phyloP scores from a whole-genome alignment of 345 rosid genomes.

The Populus euphratica region DNA sequence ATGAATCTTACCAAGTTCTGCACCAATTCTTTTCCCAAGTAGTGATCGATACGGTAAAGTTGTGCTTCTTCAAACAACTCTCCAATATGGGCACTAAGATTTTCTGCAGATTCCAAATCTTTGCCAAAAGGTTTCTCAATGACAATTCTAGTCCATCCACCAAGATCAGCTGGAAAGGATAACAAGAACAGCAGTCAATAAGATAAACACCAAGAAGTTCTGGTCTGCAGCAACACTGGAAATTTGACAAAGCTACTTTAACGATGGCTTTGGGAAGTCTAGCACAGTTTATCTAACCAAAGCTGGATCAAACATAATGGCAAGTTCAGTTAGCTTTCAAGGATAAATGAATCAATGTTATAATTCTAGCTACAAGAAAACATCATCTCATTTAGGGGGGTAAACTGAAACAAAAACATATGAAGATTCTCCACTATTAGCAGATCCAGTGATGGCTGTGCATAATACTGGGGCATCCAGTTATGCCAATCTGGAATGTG shows the following conservation, averaged over 20 bases:
- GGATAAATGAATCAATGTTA: background rate
- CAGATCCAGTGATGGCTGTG: background rate
- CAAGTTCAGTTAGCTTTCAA: background rate
- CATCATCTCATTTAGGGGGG: background rate
- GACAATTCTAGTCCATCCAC: conserved; percentile 95
- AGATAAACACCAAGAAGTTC: background rate
- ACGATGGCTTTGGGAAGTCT: background rate
- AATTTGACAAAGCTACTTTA: background rate
- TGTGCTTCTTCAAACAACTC: conserved; percentile 85
- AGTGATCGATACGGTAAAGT: conserved; percentile 93
- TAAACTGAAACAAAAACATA: conserved; percentile 3
- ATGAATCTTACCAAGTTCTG: conserved; percentile 76
- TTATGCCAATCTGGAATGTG: background rate
- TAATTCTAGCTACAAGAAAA: background rate
- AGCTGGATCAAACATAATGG: background rate
- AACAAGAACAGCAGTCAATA: background rate
- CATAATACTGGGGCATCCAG: background rate
- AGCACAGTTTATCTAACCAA: background rate
- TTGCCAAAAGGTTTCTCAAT: conserved; percentile 97
- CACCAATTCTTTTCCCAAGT: conserved; percentile 92
- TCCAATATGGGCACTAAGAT: conserved; percentile 81
- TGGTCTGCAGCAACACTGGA: background rate
- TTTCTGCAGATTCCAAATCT: conserved; percentile 81
- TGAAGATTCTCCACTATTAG: conserved; percentile 11
- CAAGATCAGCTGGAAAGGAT: conserved; percentile 63